Conservation (phyloP, 805 yeast genomes). For the Nakazawaea anatomiae region DNA sequence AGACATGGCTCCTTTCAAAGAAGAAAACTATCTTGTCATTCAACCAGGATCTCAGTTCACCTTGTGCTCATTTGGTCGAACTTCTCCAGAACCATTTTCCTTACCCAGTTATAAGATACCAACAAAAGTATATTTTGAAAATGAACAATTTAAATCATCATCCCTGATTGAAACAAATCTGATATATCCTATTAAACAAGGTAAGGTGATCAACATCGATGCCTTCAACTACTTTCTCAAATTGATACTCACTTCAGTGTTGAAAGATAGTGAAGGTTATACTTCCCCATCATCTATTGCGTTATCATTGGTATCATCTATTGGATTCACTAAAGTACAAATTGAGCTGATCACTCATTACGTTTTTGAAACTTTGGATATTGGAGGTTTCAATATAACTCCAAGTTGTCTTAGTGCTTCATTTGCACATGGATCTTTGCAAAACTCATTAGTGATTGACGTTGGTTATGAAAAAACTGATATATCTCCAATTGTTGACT, state of each 20-base stretch:
- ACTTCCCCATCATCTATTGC: slow-evolving; percentile 48
- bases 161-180: slow-evolving; percentile 29
- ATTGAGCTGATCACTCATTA: slow-evolving; percentile 69
- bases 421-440: slow-evolving; percentile 63
- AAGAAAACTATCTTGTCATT: slow-evolving; percentile 41
- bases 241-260: slow-evolving; percentile 43
- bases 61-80: slow-evolving; percentile 71
- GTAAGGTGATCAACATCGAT: slow-evolving; percentile 57
- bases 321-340: slow-evolving; percentile 63
- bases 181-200: slow-evolving; percentile 58
- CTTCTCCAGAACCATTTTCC: slow-evolving; percentile 54
- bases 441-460: slow-evolving; percentile 72
- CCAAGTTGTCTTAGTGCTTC: slow-evolving; percentile 65
- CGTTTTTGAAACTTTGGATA: slow-evolving; percentile 65
- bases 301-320: slow-evolving; percentile 57
- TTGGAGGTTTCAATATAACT: slow-evolving; percentile 65
- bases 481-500: slow-evolving; percentile 74
- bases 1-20: slow-evolving; percentile 28
- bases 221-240: slow-evolving; percentile 65
- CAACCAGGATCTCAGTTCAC: slow-evolving; percentile 78
- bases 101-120: slow-evolving; percentile 77
- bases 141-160: slow-evolving; percentile 28
- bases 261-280: slow-evolving; percentile 24
- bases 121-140: slow-evolving; percentile 48
- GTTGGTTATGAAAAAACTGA: slow-evolving; percentile 74